Base-by-base conservation (phyloP, 805 yeast genomes). In the Ogataea dorogensis region DNA sequence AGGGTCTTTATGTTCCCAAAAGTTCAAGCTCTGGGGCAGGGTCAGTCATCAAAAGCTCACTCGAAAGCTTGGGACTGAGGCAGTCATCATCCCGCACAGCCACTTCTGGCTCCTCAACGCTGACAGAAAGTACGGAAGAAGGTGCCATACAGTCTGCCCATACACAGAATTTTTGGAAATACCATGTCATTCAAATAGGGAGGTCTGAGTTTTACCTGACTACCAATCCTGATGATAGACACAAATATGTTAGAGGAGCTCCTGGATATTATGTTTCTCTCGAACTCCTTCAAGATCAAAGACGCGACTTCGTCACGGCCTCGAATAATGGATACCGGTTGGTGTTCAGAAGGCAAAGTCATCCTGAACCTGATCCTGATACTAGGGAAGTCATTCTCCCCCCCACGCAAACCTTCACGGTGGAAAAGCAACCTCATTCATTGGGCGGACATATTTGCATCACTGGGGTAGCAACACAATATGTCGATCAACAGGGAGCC, bases 221-320 rank as follows among this genome's bases (percentile, higher is more conserved):
- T 1, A 81, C 89, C 0, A 81, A 78, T 47, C 88, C 88, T 0
- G 79, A 77, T 15, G 57, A 65, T 13, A 69, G 73, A 43, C 87
- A 81, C 52, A 55, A 74, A 23, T 72, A 70, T 44, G 73, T 82
- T 36, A 62, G 83, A 20, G 66, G 68, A 45, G 85, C 77, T 0
- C 87, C 87, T 0, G 78, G 85, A 3, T 78, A 74, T 49, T 75
- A 70, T 46, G 74, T 80, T 11, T 68, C 69, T 33, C 47, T 71
- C 2, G 53, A 58, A 25, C 27, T 58, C 2, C 48, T 48, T 3
- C 36, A 30, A 24, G 30, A 12, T n/a, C 25, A 30, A 17, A 28
- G 14, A 21, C 41, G 28, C 17, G 17, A 13, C 6, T 44, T 31
- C 20, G 29, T 23, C 7, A 28, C 49, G n/a, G 40, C 38, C 3